Evolutionary conservation across 805 yeast species (phyloP).

Genomic region (Saccharomycopsis lassenensis): DNA sequence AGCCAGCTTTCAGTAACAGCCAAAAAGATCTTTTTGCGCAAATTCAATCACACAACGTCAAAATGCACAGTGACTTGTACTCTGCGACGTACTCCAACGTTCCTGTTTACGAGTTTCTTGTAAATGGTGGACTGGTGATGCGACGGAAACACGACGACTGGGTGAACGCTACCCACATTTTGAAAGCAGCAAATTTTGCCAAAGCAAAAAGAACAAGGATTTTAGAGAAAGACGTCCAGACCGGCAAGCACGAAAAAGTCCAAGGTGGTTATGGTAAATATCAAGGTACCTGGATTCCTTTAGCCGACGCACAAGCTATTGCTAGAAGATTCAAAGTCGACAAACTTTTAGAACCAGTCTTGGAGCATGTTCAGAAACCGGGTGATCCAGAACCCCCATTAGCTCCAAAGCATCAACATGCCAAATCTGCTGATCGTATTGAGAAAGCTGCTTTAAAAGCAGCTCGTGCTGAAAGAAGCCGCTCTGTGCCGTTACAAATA

Average conservation of each 20-base stretch:
- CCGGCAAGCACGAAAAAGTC: constrained; percentile 80
- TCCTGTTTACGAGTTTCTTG: constrained; percentile 70
- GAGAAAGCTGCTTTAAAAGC: constrained; percentile 17
- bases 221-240: constrained; percentile 86
- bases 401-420: constrained; percentile 35
- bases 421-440: constrained; percentile 1
- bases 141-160: constrained; percentile 66
- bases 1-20: too few relatives aligned
- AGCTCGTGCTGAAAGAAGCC: constrained; percentile 4
- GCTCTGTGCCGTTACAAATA: constrained; percentile 13
- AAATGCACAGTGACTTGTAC: constrained; percentile 39
- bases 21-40: too few relatives aligned
- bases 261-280: constrained; percentile 97
- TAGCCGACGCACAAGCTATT: constrained; percentile 58
- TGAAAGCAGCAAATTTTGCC: constrained; percentile 88
- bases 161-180: constrained; percentile 92
- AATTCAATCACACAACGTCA: too few relatives aligned
- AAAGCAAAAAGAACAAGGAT: constrained; percentile 90
- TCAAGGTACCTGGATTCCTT: constrained; percentile 96
- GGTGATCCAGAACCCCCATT: constrained; percentile 46
- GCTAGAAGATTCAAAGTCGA: constrained; percentile 57
- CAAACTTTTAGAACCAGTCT: constrained; percentile 51
- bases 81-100: constrained; percentile 74
- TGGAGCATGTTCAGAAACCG: constrained; percentile 44
- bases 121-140: constrained; percentile 66